Evolutionary conservation across 1,284 basidiomycete genomes (phyloP).

Genomic region (Microbotryum violaceum): DNA sequence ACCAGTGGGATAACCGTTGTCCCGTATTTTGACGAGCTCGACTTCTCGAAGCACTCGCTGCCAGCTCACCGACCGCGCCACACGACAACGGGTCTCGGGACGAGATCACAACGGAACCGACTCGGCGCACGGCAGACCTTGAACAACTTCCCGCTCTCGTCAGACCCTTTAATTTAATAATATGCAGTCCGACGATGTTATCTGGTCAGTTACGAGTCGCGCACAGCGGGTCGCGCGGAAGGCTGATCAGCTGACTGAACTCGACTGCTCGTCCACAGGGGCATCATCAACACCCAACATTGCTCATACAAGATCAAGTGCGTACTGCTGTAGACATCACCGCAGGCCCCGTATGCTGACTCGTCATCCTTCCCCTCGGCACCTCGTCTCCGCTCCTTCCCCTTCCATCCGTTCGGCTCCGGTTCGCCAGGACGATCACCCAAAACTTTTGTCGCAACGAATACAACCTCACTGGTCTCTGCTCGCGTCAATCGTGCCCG

Average conservation of each 20-base stretch:
- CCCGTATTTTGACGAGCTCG: too few species aligned
- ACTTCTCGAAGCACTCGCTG: not conserved
- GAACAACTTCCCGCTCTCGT: too few species aligned
- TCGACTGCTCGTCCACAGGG: slow-evolving; percentile 9
- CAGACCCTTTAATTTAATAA: not conserved
- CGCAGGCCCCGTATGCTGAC: not conserved
- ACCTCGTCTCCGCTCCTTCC: not conserved
- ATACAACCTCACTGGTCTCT: slow-evolving; percentile 97
- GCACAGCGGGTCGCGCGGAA: not conserved
- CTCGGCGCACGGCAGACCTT: too few species aligned
- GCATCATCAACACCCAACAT: slow-evolving; percentile 35
- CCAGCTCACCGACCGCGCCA: not conserved
- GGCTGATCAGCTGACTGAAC: not conserved
- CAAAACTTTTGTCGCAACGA: slow-evolving; percentile 99
- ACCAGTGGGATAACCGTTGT: too few species aligned
- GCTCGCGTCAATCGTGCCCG: slow-evolving; percentile 91
- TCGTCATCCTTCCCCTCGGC: not conserved
- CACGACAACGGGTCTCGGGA: not conserved
- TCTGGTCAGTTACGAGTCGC: slow-evolving; percentile 15
- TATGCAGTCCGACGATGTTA: slow-evolving; percentile 34
- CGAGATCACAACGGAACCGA: not conserved
- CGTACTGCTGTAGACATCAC: slow-evolving; percentile 36
- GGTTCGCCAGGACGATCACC: slow-evolving; percentile 61
- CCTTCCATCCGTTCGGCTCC: not conserved
- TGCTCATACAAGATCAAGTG: slow-evolving; percentile 98